Evolutionary conservation across 495 filamentous ascomycete genomes (phyloP), one percentile per base, ranked within the genome.

Genomic region (Sabuloglossum arenarium): DNA sequence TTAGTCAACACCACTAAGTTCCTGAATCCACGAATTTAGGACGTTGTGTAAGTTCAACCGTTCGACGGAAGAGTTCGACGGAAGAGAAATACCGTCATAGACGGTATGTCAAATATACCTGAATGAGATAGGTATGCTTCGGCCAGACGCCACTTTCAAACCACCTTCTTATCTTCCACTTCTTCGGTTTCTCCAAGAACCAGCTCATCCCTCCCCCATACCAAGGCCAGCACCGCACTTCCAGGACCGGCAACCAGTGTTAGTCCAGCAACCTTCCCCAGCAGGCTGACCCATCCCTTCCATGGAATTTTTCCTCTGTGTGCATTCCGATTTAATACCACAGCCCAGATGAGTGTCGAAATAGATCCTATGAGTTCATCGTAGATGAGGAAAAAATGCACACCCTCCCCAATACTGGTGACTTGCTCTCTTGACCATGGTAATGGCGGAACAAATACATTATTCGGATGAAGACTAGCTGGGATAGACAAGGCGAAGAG

Each of bases 191-290:
- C 54, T 46, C 23, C 47, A 29, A 69, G 63, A 10, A 74, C 68
- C 46, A 73, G 59, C 59, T 74, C 74, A 62, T 81, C 78, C 25
- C 76, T 69, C 57, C 75, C 76, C 77, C 77, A 80, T 23, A 79
- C 63, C 59, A 79, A 64, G 51, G 73, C 71, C 12, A 76, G 63
- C 0, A 73, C 71, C 11, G 70, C 71, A 2, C 71, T 78, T 0
- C 65, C 64, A 0, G 77, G 79, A 0, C 79, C 78, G 2, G 66
- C 64, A 16, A 79, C 12, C 49, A 70, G 31, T 14, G 67, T 58
- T 67, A 77, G 67, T 1, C 70, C 39, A 19, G 60, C 66, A 24
- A 70, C 61, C 56, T 71, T 75, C 23, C 64, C 21, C n/a, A 66
- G 53, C 37, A 69, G 56, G 31, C 63, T 76, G 46, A 30, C 60